Conservation (phyloP, 257 asterid species). For the Fraxinus quadrangulata region DNA sequence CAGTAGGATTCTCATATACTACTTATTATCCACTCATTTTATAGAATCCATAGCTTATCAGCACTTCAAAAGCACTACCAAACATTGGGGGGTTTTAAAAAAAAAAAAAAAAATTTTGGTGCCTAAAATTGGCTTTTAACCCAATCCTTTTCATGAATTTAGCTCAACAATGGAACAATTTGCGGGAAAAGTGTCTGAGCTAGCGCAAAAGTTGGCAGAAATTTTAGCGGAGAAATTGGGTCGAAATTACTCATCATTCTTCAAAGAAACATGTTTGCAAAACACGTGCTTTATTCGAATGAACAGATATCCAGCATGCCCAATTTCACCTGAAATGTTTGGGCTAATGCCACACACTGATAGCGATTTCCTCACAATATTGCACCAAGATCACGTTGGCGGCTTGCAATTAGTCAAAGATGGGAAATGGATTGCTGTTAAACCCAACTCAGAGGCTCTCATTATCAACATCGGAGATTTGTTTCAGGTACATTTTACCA, state of each 20-base stretch:
- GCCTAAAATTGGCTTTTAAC: conserved; percentile 2
- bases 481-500: conserved; percentile 54
- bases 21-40: too few species aligned
- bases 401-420: conserved; percentile 79
- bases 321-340: conserved; percentile 43
- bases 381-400: conserved; percentile 80
- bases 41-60: too few species aligned
- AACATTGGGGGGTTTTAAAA: too few species aligned
- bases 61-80: too few species aligned
- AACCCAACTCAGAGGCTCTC: conserved; percentile 71
- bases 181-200: conserved; percentile 47
- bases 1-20: too few species aligned
- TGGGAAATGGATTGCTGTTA: conserved; percentile 76
- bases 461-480: conserved; percentile 87
- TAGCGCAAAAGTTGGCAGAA: conserved; percentile 56
- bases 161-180: conserved; percentile 73
- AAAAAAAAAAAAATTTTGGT: not conserved
- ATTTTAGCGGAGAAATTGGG: conserved; percentile 64
- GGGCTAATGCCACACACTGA: conserved; percentile 88
- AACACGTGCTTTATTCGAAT: conserved; percentile 68
- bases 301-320: conserved; percentile 81
- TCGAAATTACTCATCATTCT: conserved; percentile 35
- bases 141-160: conserved; percentile 4
- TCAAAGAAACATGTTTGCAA: conserved; percentile 53
- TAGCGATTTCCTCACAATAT: conserved; percentile 73